Base-by-base conservation (phyloP, 106 monocot species). In the Alisma plantagoaquatica region DNA sequence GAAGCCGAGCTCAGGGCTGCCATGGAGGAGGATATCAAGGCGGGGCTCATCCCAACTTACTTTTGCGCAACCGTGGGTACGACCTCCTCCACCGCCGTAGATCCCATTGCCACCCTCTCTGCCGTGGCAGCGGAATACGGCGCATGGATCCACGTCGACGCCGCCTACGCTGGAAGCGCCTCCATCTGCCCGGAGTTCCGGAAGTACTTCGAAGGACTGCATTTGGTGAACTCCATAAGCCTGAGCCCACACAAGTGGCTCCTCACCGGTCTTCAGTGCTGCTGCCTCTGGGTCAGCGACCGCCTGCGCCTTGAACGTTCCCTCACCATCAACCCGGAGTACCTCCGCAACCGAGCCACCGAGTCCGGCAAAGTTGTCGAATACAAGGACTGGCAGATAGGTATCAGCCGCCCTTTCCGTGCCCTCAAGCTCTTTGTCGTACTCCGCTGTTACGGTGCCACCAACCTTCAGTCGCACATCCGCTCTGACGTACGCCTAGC, bases 341-440 rank as follows among this genome's bases (percentile, higher is more conserved):
- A 71, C 33, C 57, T 83, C 29, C 57, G 31, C 49, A 83, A 83
- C 63, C 43, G 43, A 10, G 62, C 83, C 15, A 83, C 61, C 54
- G n/a, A n/a, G n/a, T n/a, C n/a, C n/a, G n/a, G n/a, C n/a, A n/a
- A n/a, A n/a, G n/a, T n/a, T n/a, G n/a, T 67, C 16, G 74, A 83
- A 55, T 67, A 66, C 54, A 83, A 83, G 51, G 83, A 83, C 51
- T 71, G 73, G 65, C 82, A 83, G 49, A 31, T 83, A 11, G 82
- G 65, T 6, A 18, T 70, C 5, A 62, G 82, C 31, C 72, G 77
- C 0, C 73, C 77, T 4, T 82, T 82, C 63, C 43, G 75, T 1
- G 57, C 58, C 1, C 62, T 75, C 4, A 70, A 64, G 64, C 75
- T 75, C 4, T 75, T 55, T 63, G 47, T 55, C 64, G 75, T 76